These are phyloP conservation scores for Sequoiadendron giganteum DNA, from an alignment of 75 land plant genomes.

Conservation along the genomic window DNA sequence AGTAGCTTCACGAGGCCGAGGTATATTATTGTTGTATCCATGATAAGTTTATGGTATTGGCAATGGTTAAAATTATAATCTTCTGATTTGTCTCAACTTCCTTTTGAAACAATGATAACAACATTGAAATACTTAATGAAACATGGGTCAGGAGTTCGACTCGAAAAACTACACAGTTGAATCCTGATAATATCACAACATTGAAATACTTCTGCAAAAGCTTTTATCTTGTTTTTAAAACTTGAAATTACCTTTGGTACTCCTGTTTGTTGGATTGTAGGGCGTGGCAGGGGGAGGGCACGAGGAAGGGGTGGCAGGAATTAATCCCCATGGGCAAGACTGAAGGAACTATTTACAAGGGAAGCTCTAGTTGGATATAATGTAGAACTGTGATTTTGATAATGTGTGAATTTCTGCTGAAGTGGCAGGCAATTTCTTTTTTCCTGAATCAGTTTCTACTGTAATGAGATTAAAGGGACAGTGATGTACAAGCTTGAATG, in stretches of 20 bases:
- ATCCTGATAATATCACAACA: too few species aligned
- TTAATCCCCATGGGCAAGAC: neutral
- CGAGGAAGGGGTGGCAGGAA: conserved; percentile 12
- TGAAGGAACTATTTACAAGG: neutral
- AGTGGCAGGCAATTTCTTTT: neutral
- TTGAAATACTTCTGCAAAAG: neutral
- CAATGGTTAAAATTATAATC: neutral
- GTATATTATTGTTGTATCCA: neutral
- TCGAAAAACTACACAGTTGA: too few species aligned
- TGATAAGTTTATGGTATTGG: neutral
- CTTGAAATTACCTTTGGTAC: neutral
- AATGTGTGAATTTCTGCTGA: neutral
- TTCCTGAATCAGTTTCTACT: conserved; percentile 1
- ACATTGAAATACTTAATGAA: neutral
- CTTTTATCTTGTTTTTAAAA: neutral
- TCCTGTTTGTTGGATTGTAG: neutral
- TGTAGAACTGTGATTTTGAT: neutral
- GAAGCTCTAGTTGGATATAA: neutral
- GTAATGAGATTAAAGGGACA: neutral
- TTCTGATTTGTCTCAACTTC: neutral
- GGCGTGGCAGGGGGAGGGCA: conserved; percentile 14
- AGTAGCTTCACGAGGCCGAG: conserved; percentile 9
- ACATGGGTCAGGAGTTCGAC: too few species aligned
- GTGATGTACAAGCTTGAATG: neutral
- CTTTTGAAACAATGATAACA: neutral